Evolutionary conservation across 2,329 filamentous ascomycete genomes (phyloP), one percentile per base, ranked within the genome.

Genomic region (Trichoderma koningii): DNA sequence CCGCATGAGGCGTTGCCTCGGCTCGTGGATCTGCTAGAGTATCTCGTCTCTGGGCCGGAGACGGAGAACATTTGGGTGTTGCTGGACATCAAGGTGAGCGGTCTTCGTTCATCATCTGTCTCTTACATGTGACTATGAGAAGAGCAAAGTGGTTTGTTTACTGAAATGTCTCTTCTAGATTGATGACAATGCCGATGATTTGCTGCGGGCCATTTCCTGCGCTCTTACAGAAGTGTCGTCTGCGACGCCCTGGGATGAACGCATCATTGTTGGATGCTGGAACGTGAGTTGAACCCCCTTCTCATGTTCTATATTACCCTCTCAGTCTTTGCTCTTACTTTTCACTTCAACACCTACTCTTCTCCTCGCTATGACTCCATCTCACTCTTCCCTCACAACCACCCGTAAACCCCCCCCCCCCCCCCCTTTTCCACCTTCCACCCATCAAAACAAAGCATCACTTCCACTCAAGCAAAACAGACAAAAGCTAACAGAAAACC

Each of bases 261-360:
- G 93, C 30, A 82, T 97, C 57, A 80, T 96, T 0, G 80, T 97
- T 1, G 94, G 93, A 51, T 90, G 88, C 73, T 97, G 94, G 94
- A 88, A 88, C 57, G 87, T 90, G 77, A 72, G 73, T 38, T 14
- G 1, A 15, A 7, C 71, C 9, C 38, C 65, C 28, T 45, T 30
- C 28, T 5, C 28, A 72, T 2, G 21, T 23, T 3, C 21, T 23
- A 73, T 5, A 6, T 30, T 9, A 19, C 7, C 71, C 9, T 30
- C 65, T 26, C 44, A 14, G 23, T 45, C 55, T 23, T 9, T n/a
- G 19, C 19, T 10, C 5, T 10, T 1, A 34, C 50, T 21, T 55
- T 66, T 21, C 6, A 34, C 30, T 34, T 10, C 30, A 10, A 34
- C 9, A 34, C 30, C 7, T 10, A 10, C 7, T 10, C 30, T 23